A percentile compares a stretch with the other conserved stretches of the same genome.
Evolutionary conservation across 306 rosid genomes (phyloP).

Genomic region (Alnus rubra): DNA sequence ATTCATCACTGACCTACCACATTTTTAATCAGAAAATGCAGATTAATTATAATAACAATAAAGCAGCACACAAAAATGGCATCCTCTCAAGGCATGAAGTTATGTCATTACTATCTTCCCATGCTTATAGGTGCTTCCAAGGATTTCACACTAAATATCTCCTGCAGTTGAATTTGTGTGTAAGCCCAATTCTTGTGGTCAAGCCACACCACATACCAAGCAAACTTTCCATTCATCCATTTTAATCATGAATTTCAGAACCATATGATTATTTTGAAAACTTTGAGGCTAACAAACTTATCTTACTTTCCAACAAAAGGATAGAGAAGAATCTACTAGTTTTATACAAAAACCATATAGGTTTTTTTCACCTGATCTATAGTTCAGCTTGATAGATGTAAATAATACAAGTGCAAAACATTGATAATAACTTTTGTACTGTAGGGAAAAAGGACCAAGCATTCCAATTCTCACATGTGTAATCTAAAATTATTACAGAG

Average conservation of each 20-base stretch:
- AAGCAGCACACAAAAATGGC: neutral
- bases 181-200: neutral
- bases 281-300: neutral
- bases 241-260: neutral
- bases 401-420: neutral
- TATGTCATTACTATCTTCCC: neutral
- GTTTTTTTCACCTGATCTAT: neutral
- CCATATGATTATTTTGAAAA: neutral
- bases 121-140: neutral
- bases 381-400: neutral
- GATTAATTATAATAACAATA: neutral
- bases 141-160: neutral
- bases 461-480: neutral
- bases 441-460: neutral
- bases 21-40: neutral
- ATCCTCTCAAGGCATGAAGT: neutral
- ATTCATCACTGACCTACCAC: neutral
- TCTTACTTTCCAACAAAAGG: neutral
- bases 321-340: neutral
- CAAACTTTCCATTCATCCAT: neutral
- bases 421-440: neutral
- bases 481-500: neutral
- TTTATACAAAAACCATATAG: neutral
- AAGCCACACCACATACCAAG: neutral
- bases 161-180: neutral